Evolutionary conservation across 2,329 filamentous ascomycete genomes (phyloP), one percentile per base, ranked within the genome.

Genomic region (Fusarium sulawesiense): DNA sequence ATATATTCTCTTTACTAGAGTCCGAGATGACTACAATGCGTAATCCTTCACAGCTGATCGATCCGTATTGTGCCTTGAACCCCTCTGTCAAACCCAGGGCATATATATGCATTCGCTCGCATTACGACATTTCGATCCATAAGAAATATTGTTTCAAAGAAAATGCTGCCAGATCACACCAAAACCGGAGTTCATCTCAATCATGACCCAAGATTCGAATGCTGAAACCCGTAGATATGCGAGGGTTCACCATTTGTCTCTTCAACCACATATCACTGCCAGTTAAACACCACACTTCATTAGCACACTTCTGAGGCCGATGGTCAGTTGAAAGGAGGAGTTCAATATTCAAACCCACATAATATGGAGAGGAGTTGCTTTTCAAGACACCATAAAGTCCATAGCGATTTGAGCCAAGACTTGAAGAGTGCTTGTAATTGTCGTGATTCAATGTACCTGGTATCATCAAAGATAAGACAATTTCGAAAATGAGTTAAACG

Each of bases 311-410:
- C 60, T 54, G 37, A 32, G 30, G 46, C n/a, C 42, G 29, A 48
- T 42, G 21, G 68, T 71, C 68, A 70, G 68, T 65, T 47, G 44
- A 49, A 23, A 51, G 32, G 20, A 66, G 50, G 59, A 56, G 23
- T 55, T 65, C 68, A 61, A 64, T 60, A 70, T 71, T 64, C 58
- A 68, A 44, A 70, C 68, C 68, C 68, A 70, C 68, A 65, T 46
- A 32, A 45, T 54, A 65, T 29, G 54, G 48, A 49, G 49, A 45
- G 53, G 51, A 32, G 37, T 68, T 70, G 46, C 41, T 68, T 55
- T 29, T 66, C 40, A 71, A 70, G 64, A 64, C 67, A 64, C 62
- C 23, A 56, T 41, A 21, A 50, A 60, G 48, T 57, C 59, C 13
- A 21, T 61, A 45, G 46, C 51, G 56, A 63, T 40, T 32, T 58